A percentile compares a stretch with the other conserved stretches of the same genome.
Conservation (phyloP, 2,329 filamentous ascomycete genomes). For the Phialophora tarda region DNA sequence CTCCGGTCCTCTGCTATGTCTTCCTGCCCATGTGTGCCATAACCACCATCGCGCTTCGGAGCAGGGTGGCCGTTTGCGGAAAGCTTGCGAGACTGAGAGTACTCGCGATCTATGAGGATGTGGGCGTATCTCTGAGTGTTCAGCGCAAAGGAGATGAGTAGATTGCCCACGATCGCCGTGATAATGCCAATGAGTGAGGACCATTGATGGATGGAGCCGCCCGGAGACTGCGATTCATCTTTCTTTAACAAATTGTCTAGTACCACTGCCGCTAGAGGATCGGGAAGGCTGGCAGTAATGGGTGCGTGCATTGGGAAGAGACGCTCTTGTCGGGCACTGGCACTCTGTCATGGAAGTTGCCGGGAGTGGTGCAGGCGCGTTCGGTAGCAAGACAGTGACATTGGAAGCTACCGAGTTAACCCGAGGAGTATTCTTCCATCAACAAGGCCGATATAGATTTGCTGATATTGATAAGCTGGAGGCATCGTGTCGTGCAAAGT, state of each 20-base stretch:
- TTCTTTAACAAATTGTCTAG: not conserved
- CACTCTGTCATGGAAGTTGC: conserved; percentile 1
- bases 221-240: conserved; percentile 11
- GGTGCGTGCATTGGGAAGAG: conserved; percentile 26
- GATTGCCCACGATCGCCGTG: conserved; percentile 88
- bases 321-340: not conserved
- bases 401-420: not conserved
- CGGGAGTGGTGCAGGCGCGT: conserved; percentile 2
- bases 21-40: conserved; percentile 34
- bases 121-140: conserved; percentile 98
- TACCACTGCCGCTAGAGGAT: conserved; percentile 5
- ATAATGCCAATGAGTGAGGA: conserved; percentile 93
- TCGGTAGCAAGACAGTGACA: not conserved
- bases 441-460: not conserved
- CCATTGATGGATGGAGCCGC: conserved; percentile 58
- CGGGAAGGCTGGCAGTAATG: not conserved
- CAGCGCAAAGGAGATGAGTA: conserved; percentile 91
- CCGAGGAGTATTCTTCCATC: not conserved
- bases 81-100: conserved; percentile 54
- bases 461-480: not conserved
- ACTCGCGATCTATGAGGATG: conserved; percentile 77
- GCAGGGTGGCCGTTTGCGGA: conserved; percentile 12
- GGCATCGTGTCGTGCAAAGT: not conserved
- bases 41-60: conserved; percentile 13
- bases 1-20: conserved; percentile 33